These are phyloP conservation scores for Endocarpon pusillum DNA, from an alignment of 495 filamentous ascomycete genomes.

Conservation along the genomic window DNA sequence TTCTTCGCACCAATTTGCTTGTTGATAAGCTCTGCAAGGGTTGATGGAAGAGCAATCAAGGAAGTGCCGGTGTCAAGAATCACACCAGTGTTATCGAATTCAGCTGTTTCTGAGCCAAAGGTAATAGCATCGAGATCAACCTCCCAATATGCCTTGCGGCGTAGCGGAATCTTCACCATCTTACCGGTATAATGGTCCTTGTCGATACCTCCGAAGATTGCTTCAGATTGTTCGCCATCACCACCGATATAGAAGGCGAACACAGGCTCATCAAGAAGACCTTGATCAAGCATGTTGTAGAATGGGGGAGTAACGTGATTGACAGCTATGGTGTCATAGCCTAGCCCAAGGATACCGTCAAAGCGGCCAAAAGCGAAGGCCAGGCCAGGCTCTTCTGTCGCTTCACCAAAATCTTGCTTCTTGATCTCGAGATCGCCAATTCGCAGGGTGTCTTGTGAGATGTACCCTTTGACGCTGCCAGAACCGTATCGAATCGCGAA, in stretches of 20 bases:
- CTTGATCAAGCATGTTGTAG: slow-evolving; percentile 86
- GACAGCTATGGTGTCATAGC: slow-evolving; percentile 88
- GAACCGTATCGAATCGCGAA: slow-evolving; percentile 97
- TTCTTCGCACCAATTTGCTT: slow-evolving; percentile 97
- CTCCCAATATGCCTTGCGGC: slow-evolving; percentile 99
- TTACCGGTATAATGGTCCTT: slow-evolving; percentile 75
- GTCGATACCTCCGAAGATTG: slow-evolving; percentile 82
- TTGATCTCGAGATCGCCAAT: slow-evolving; percentile 84
- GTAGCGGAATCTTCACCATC: slow-evolving; percentile 79
- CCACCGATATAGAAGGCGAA: slow-evolving; percentile 93
- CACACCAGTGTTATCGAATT: slow-evolving; percentile 82
- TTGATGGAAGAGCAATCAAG: slow-evolving; percentile 83
- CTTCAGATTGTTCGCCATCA: slow-evolving; percentile 66
- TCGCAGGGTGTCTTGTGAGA: slow-evolving; percentile 67
- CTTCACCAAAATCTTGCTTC: slow-evolving; percentile 87
- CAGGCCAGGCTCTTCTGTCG: slow-evolving; percentile 82
- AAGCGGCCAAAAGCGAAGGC: slow-evolving; percentile 97
- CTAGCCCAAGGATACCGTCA: slow-evolving; percentile 92
- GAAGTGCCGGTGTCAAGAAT: slow-evolving; percentile 99
- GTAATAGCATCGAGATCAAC: slow-evolving; percentile 85
- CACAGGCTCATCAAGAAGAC: slow-evolving; percentile 73
- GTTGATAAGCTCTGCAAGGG: slow-evolving; percentile 87
- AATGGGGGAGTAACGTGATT: slow-evolving; percentile 89
- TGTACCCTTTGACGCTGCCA: slow-evolving; percentile 82
- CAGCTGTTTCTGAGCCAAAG: slow-evolving; percentile 66